A percentile compares a stretch with the other conserved stretches of the same genome.
These are phyloP conservation scores for Paracamarosporium sp. DNA, from an alignment of 2,329 filamentous ascomycete genomes.

Conservation along the genomic window DNA sequence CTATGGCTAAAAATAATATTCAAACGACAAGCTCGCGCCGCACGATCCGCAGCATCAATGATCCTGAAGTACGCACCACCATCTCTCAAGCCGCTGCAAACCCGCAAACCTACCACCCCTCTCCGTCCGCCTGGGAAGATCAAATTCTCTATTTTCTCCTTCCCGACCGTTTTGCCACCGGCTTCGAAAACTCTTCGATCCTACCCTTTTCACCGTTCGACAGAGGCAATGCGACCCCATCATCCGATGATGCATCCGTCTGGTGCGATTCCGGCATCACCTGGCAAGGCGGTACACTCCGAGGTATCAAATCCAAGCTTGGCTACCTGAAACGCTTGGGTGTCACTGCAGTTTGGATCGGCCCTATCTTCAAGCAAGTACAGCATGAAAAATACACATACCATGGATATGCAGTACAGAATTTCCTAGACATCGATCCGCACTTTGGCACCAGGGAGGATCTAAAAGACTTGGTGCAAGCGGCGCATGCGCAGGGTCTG, in stretches of 20 bases:
- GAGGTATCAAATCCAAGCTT: conserved; percentile 25
- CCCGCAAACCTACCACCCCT: conserved; percentile 12
- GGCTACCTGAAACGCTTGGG: conserved; percentile 29
- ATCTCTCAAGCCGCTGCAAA: not conserved
- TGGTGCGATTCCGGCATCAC: not conserved
- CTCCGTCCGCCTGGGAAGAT: conserved; percentile 28
- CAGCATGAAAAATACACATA: conserved; percentile 18
- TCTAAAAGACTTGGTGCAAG: conserved; percentile 22
- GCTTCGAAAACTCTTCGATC: conserved; percentile 8
- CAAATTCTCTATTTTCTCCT: conserved; percentile 28
- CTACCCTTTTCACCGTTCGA: conserved; percentile 1
- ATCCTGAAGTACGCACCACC: not conserved
- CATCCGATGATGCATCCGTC: conserved; percentile 13
- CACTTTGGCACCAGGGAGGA: conserved; percentile 28
- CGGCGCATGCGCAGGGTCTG: conserved; percentile 23
- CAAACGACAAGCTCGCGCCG: too few species aligned
- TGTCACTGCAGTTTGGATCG: conserved; percentile 26
- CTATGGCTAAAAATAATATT: not conserved
- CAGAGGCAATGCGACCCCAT: conserved; percentile 3
- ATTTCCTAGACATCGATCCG: conserved; percentile 29
- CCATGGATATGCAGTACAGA: conserved; percentile 29
- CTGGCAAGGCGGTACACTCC: conserved; percentile 24
- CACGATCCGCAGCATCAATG: conserved; percentile 4
- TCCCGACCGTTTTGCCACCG: conserved; percentile 28
- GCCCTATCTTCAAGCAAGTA: conserved; percentile 31